phyloP scores from a whole-genome alignment of 2,329 filamentous ascomycete genomes.

The Neurospora crassa region DNA sequence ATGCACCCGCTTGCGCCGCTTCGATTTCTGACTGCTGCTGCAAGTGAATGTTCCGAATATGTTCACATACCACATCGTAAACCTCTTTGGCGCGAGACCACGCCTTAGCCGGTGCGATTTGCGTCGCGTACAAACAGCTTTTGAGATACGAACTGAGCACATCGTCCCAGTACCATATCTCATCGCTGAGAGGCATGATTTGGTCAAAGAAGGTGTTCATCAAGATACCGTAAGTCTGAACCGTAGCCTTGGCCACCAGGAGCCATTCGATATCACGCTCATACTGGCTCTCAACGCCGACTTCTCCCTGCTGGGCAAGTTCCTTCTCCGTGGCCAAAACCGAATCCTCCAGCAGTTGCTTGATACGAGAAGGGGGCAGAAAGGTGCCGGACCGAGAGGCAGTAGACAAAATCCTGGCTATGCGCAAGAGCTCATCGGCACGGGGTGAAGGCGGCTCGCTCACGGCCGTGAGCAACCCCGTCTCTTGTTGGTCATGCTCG shows the following conservation, averaged over 20 bases:
- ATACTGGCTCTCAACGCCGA: conserved; percentile 38
- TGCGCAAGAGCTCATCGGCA: conserved; percentile 52
- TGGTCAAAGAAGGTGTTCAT: conserved; percentile 71
- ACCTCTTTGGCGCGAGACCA: conserved; percentile 65
- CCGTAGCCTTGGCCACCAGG: conserved; percentile 78
- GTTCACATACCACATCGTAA: conserved; percentile 29
- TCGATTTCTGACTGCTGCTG: conserved; percentile 3
- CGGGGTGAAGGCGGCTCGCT: conserved; percentile 32
- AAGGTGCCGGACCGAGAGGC: conserved; percentile 54
- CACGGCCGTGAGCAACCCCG: not conserved
- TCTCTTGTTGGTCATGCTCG: conserved; percentile 26
- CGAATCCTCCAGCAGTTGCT: conserved; percentile 52
- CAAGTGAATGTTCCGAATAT: conserved; percentile 29
- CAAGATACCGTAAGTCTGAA: conserved; percentile 80
- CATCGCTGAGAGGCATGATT: conserved; percentile 73
- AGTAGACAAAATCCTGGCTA: conserved; percentile 63
- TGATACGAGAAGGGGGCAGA: conserved; percentile 51
- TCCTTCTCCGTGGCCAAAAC: conserved; percentile 32
- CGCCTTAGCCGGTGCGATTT: conserved; percentile 70
- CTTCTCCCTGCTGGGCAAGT: conserved; percentile 13
- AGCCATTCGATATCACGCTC: conserved; percentile 84
- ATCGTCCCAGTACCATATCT: conserved; percentile 94
- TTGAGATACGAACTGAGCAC: conserved; percentile 69
- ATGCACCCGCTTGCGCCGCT: not conserved
- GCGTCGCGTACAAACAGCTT: conserved; percentile 74